Evolutionary conservation across 2,329 filamentous ascomycete species (phyloP).

Genomic region (Gaeumannomyces tritici): DNA sequence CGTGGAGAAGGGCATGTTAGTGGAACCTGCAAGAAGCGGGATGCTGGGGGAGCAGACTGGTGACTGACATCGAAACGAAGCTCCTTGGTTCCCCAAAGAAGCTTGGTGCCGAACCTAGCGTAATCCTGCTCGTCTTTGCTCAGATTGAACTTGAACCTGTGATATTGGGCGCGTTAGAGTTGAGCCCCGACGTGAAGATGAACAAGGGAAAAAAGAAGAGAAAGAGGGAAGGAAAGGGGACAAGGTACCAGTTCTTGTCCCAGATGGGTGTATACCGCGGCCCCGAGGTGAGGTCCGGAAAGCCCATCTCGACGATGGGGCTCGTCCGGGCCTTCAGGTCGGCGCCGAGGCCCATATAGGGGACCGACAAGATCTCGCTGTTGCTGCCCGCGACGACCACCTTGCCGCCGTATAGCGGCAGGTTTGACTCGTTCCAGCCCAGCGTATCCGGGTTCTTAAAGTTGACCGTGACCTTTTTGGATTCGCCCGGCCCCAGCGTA

Average conservation of each 20-base stretch:
- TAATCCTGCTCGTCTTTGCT: constrained; percentile 15
- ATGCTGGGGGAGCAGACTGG: not conserved
- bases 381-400: constrained; percentile 67
- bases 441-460: constrained; percentile 14
- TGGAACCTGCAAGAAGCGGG: not conserved
- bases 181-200: not conserved
- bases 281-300: not conserved
- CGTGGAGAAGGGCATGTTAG: not conserved
- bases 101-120: constrained; percentile 14
- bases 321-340: not conserved
- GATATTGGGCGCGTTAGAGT: too few species aligned
- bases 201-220: not conserved
- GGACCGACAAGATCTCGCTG: constrained; percentile 21
- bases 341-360: constrained; percentile 17
- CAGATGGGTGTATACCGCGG: not conserved
- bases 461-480: constrained; percentile 13
- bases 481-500: constrained; percentile 15
- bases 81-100: constrained; percentile 16
- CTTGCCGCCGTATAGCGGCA: constrained; percentile 61
- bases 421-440: constrained; percentile 35
- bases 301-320: not conserved
- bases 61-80: constrained; percentile 19
- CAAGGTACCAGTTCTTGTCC: not conserved
- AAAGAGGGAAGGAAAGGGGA: not conserved
- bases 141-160: constrained; percentile 14